phyloP scores from a whole-genome alignment of 345 rosid species.

The Arabidopsis arenosa region DNA sequence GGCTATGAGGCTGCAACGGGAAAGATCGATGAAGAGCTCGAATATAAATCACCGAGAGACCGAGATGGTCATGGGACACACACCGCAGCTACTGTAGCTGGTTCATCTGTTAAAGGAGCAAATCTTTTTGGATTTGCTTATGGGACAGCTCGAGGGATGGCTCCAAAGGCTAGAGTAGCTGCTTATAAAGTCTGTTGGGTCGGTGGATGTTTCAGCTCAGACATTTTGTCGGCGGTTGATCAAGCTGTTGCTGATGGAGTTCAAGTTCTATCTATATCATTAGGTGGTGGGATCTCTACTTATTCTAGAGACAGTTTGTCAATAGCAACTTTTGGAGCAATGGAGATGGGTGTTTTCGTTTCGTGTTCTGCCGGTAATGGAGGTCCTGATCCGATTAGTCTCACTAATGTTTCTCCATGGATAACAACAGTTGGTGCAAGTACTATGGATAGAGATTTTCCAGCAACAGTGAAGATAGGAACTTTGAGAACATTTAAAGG shows the following conservation, averaged over 20 bases:
- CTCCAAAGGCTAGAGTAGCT: slow-evolving; percentile 76
- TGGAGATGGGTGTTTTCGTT: slow-evolving; percentile 84
- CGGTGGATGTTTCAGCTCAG: slow-evolving; percentile 76
- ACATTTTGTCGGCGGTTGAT: slow-evolving; percentile 76
- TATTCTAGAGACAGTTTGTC: slow-evolving; percentile 64
- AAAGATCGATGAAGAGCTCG: slow-evolving; percentile 59
- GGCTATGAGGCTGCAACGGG: slow-evolving; percentile 75
- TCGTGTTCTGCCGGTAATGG: slow-evolving; percentile 80
- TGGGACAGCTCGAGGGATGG: slow-evolving; percentile 84
- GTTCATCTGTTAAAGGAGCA: slow-evolving; percentile 64
- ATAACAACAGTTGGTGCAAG: slow-evolving; percentile 82
- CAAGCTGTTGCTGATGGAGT: slow-evolving; percentile 82
- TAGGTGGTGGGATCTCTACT: slow-evolving; percentile 80
- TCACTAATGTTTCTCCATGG: slow-evolving; percentile 86
- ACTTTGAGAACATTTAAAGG: slow-evolving; percentile 50
- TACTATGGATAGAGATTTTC: slow-evolving; percentile 80
- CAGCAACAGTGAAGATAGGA: slow-evolving; percentile 64
- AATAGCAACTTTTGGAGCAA: slow-evolving; percentile 81
- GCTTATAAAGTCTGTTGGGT: slow-evolving; percentile 82
- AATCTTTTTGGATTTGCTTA: slow-evolving; percentile 70
- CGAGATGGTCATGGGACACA: slow-evolving; percentile 86
- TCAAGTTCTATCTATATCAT: slow-evolving; percentile 67
- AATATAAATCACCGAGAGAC: slow-evolving; percentile 78
- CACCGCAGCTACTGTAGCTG: slow-evolving; percentile 81
- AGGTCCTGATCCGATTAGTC: slow-evolving; percentile 69